phyloP scores from a whole-genome alignment of 192 early-diverging fungal genomes.

The Mycoemilia scoparia region DNA sequence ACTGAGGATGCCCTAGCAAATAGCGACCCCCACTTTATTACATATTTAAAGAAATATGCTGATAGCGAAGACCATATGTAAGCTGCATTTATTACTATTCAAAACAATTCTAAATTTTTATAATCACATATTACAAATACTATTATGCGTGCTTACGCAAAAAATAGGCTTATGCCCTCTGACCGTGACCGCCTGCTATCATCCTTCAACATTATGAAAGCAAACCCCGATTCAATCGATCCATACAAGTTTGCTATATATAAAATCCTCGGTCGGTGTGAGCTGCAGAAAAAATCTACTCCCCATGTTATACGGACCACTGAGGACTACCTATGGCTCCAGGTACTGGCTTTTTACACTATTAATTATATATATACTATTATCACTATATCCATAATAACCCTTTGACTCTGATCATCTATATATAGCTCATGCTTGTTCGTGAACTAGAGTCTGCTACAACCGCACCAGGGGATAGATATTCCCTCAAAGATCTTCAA shows the following conservation, averaged over 20 bases:
- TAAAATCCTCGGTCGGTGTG: constrained; percentile 81
- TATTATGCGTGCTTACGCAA: no score
- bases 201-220: no score
- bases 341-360: constrained; percentile 45
- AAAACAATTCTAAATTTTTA: constrained; percentile 14
- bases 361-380: constrained; percentile 33
- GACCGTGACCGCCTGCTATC: no score
- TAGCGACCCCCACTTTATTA: constrained; percentile 48
- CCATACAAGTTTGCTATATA: constrained; percentile 85
- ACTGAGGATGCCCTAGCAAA: constrained; percentile 34
- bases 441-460: no score
- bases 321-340: constrained; percentile 91
- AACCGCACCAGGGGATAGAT: no score
- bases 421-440: no score
- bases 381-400: no score
- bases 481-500: constrained; percentile 52
- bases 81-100: constrained; percentile 30
- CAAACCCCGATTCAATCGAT: constrained; percentile 33
- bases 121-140: background rate
- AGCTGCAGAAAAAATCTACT: constrained; percentile 44
- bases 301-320: constrained; percentile 52
- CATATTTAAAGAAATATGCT: constrained; percentile 49
- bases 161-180: no score
- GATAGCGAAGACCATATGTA: constrained; percentile 34
- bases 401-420: no score